Evolutionary conservation across 345 rosid species (phyloP).

Genomic region (Clarkia xantiana): DNA sequence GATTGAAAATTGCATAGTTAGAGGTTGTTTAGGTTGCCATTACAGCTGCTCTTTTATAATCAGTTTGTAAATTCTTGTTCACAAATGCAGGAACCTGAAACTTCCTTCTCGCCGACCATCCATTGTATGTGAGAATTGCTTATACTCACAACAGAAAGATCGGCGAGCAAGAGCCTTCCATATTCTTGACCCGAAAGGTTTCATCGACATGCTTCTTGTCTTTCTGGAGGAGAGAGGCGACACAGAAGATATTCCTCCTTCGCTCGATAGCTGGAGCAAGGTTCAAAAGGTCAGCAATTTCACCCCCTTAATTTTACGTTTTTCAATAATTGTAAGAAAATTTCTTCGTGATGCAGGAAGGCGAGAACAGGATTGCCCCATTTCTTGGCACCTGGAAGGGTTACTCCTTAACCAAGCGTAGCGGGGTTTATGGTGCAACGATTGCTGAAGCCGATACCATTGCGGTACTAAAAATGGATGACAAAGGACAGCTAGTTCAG

Average conservation of each 20-base stretch:
- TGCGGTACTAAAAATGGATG: constrained; percentile 51
- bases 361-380: constrained; percentile 29
- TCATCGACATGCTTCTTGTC: constrained; percentile 67
- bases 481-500: constrained; percentile 50
- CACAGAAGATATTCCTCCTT: constrained; percentile 26
- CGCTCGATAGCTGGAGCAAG: constrained; percentile 28
- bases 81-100: constrained; percentile 47
- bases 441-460: constrained; percentile 51
- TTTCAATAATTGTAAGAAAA: neutral
- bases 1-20: too few relatives aligned
- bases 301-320: too few relatives aligned
- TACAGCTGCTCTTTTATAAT: neutral
- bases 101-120: constrained; percentile 75
- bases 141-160: constrained; percentile 55
- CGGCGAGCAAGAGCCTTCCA: constrained; percentile 80
- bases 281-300: constrained; percentile 2
- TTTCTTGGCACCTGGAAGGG: constrained; percentile 94
- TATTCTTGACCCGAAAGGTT: constrained; percentile 72
- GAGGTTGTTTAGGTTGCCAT: too few relatives aligned
- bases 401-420: constrained; percentile 61
- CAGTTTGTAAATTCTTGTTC: constrained; percentile 2
- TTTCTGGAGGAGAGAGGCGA: constrained; percentile 70
- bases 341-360: constrained; percentile 26
- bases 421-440: constrained; percentile 88
- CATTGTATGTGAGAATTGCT: constrained; percentile 74